Percentiles rank a stretch among this genome's conserved stretches.
phyloP scores from a whole-genome alignment of 176 grass and related monocot genomes.

The Paspalum notatum region DNA sequence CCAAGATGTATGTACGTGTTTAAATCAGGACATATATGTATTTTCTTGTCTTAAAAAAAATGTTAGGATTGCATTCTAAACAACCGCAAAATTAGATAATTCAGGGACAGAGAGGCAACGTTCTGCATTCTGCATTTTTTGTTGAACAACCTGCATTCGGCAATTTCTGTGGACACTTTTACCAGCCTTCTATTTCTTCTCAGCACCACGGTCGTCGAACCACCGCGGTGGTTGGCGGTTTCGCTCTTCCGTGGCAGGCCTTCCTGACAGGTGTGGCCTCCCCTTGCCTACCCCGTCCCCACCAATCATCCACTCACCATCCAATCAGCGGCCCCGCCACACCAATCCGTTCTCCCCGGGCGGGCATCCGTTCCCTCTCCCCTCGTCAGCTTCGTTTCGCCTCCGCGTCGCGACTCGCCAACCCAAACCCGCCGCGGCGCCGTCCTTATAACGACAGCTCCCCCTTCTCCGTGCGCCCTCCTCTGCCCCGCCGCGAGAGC shows the following conservation, averaged over 20 bases:
- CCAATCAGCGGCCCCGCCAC: not conserved
- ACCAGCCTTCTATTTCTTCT: too few relatives aligned
- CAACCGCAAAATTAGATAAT: too few relatives aligned
- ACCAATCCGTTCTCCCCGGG: not conserved
- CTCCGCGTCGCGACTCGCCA: conserved; percentile 23
- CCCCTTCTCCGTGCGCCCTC: conserved; percentile 12
- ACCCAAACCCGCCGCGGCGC: not conserved
- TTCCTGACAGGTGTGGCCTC: not conserved
- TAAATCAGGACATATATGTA: too few relatives aligned
- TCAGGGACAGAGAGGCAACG: too few relatives aligned
- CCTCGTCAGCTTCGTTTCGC: not conserved
- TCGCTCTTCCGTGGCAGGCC: not conserved
- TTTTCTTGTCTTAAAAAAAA: too few relatives aligned
- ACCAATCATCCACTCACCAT: conserved; percentile 32
- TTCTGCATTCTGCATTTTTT: too few relatives aligned
- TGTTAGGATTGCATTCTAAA: too few relatives aligned
- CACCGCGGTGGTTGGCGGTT: not conserved
- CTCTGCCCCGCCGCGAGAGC: not conserved
- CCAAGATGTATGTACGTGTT: too few relatives aligned
- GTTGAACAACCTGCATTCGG: too few relatives aligned
- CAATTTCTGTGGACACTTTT: too few relatives aligned
- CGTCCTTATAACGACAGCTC: conserved; percentile 11
- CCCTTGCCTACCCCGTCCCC: conserved; percentile 21
- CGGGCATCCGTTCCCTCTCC: not conserved
- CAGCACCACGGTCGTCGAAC: not conserved